These are phyloP conservation scores for Fusarium marasasianum DNA, from an alignment of 2,329 filamentous ascomycete species.

Conservation along the genomic window DNA sequence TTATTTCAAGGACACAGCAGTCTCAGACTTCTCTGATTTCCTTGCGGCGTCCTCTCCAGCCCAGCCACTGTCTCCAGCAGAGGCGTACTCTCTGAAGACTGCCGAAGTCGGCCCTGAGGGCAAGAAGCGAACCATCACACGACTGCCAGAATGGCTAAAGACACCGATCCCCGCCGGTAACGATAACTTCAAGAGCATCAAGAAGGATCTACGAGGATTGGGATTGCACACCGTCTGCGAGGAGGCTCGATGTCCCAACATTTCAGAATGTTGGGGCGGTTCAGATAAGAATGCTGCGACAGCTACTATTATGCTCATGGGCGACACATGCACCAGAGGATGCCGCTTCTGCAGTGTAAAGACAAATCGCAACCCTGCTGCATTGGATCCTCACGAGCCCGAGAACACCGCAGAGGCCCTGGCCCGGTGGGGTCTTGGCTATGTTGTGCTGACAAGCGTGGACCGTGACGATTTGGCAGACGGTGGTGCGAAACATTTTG, in stretches of 20 bases:
- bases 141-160: conserved; percentile 94
- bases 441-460: conserved; percentile 93
- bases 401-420: conserved; percentile 97
- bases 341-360: conserved; percentile 98
- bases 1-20: conserved; percentile 68
- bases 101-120: conserved; percentile 71
- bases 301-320: conserved; percentile 99
- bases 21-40: conserved; percentile 69
- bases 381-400: conserved; percentile 93
- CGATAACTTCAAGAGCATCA: conserved; percentile 91
- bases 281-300: conserved; percentile 88
- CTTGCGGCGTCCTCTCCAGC: conserved; percentile 54
- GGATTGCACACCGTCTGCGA: conserved; percentile 96
- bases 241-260: conserved; percentile 96
- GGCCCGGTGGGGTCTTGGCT: conserved; percentile 91
- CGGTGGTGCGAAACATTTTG: conserved; percentile 88
- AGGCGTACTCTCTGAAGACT: conserved; percentile 69
- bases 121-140: conserved; percentile 71
- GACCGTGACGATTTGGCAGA: conserved; percentile 93
- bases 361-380: conserved; percentile 77
- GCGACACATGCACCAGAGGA: conserved; percentile 95
- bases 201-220: conserved; percentile 88
- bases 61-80: conserved; percentile 57
- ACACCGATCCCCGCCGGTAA: conserved; percentile 88
- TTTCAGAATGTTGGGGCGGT: conserved; percentile 97